Evolutionary conservation across 2,329 filamentous ascomycete genomes (phyloP).

Genomic region (Penicillium sp.): DNA sequence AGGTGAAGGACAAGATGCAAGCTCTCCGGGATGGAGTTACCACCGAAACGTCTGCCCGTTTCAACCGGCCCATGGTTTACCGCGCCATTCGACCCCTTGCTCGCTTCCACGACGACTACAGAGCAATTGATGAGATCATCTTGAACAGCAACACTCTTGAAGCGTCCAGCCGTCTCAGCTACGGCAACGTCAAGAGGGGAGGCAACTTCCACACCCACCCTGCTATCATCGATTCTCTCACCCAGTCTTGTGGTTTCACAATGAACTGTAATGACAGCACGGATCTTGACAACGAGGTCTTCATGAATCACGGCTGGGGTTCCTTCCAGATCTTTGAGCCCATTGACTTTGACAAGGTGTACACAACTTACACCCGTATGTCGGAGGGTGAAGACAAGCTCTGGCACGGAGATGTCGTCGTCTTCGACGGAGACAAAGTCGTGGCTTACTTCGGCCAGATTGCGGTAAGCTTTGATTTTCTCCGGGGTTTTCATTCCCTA

Average conservation of each 20-base stretch:
- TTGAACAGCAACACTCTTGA: constrained; percentile 4
- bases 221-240: constrained; percentile 16
- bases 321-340: constrained; percentile 16
- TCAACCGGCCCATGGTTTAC: constrained; percentile 4
- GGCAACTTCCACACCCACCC: constrained; percentile 17
- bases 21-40: constrained; percentile 2
- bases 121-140: constrained; percentile 7
- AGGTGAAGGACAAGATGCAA: constrained; percentile 1
- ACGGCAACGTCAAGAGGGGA: not conserved
- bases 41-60: not conserved
- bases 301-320: constrained; percentile 21
- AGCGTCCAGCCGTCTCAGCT: constrained; percentile 1
- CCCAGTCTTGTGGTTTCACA: constrained; percentile 18
- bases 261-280: constrained; percentile 20
- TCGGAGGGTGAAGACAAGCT: not conserved
- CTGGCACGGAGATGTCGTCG: constrained; percentile 6
- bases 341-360: constrained; percentile 12
- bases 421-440: constrained; percentile 18
- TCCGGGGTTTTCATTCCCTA: not conserved
- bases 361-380: constrained; percentile 6
- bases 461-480: constrained; percentile 15
- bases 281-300: constrained; percentile 18
- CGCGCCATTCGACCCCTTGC: not conserved
- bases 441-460: constrained; percentile 24
- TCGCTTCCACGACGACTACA: constrained; percentile 10